Conservation (phyloP, 805 yeast species). For the Suhomyces emberorum region DNA sequence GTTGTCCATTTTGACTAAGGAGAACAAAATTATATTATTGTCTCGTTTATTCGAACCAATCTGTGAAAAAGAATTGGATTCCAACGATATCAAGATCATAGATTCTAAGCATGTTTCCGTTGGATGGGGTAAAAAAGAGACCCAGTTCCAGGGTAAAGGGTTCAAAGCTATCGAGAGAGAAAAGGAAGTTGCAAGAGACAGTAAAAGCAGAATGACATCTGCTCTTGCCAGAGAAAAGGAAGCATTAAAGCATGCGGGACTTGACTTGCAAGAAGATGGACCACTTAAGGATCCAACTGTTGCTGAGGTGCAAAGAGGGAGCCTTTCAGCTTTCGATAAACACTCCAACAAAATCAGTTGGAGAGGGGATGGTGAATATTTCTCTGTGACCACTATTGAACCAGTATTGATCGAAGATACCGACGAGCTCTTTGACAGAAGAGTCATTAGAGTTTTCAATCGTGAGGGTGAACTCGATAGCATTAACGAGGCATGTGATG, state of each 20-base stretch:
- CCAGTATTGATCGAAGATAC: constrained; percentile 41
- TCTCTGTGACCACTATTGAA: constrained; percentile 66
- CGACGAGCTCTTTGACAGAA: constrained; percentile 43
- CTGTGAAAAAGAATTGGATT: constrained; percentile 55
- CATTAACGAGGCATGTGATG: constrained; percentile 86
- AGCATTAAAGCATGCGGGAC: constrained; percentile 62
- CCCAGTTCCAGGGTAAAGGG: constrained; percentile 95
- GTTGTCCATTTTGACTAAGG: constrained; percentile 62
- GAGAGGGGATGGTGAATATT: constrained; percentile 93
- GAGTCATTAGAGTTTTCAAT: constrained; percentile 79
- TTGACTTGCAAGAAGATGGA: constrained; percentile 59
- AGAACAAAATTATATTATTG: constrained; percentile 58
- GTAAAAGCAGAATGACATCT: background rate
- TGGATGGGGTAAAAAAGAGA: constrained; percentile 98
- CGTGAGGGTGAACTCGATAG: constrained; percentile 77
- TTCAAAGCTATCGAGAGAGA: constrained; percentile 76
- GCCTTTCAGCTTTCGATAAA: constrained; percentile 53
- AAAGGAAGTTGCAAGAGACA: constrained; percentile 19
- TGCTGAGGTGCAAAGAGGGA: constrained; percentile 68
- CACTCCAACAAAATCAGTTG: constrained; percentile 60
- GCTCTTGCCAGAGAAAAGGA: constrained; percentile 42
- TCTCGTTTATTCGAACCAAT: constrained; percentile 79
- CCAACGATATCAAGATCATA: constrained; percentile 57
- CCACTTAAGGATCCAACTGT: constrained; percentile 85
- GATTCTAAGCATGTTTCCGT: constrained; percentile 84